Evolutionary conservation across 805 yeast genomes (phyloP).

Genomic region (Metschnikowia drakensbergensis): DNA sequence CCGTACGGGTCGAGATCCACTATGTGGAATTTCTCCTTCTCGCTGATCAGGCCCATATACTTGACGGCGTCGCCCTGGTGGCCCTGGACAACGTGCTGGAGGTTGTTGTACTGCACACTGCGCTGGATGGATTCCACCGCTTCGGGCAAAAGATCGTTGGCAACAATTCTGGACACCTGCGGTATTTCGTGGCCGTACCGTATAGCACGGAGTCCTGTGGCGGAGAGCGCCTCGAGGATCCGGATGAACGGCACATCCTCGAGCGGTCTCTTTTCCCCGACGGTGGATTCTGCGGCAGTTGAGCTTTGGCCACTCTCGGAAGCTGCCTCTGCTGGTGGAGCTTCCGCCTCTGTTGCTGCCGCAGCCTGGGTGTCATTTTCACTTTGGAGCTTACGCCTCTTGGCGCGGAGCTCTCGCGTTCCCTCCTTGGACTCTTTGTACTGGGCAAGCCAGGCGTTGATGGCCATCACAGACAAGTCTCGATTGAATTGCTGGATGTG

Average conservation of each 20-base stretch:
- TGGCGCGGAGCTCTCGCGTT: constrained; percentile 21
- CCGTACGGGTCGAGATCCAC: constrained; percentile 98
- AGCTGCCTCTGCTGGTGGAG: too few relatives aligned
- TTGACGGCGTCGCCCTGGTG: constrained; percentile 89
- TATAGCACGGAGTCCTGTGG: constrained; percentile 92
- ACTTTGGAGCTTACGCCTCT: constrained; percentile 12
- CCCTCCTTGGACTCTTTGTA: constrained; percentile 39
- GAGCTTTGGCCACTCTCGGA: too few relatives aligned
- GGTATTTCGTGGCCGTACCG: constrained; percentile 93
- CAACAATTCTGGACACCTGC: constrained; percentile 64
- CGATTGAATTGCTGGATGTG: constrained; percentile 97
- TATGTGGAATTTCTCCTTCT: constrained; percentile 61
- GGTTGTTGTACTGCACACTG: constrained; percentile 66
- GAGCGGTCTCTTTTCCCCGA: neutral
- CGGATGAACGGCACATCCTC: constrained; percentile 32
- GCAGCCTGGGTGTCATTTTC: too few relatives aligned
- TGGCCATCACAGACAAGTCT: constrained; percentile 80
- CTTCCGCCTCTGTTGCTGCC: too few relatives aligned
- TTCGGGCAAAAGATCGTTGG: constrained; percentile 82
- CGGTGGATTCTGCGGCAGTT: too few relatives aligned
- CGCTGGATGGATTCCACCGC: constrained; percentile 80
- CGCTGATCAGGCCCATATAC: constrained; percentile 54
- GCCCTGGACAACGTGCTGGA: constrained; percentile 53
- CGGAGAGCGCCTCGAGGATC: constrained; percentile 86
- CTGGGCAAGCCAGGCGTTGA: constrained; percentile 78